phyloP scores from a whole-genome alignment of 2,329 filamentous ascomycete genomes.

The Daldinia sp. region DNA sequence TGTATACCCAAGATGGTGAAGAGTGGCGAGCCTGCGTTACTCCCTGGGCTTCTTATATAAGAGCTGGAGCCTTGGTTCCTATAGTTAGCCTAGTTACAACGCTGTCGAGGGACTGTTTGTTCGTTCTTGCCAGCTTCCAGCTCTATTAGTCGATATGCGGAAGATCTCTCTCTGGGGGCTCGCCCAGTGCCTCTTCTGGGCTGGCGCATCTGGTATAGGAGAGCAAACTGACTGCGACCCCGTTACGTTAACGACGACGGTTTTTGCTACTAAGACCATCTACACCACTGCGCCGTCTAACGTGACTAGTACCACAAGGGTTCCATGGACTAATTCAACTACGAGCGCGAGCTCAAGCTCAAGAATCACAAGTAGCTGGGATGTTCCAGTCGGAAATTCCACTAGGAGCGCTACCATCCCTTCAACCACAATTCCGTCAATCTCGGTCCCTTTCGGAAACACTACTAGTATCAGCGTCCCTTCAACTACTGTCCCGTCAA shows the following conservation, averaged over 20 bases:
- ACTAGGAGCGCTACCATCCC: neutral
- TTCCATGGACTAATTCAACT: constrained; percentile 12
- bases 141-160: constrained; percentile 32
- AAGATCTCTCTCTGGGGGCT: constrained; percentile 32
- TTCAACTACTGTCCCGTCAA: constrained; percentile 22
- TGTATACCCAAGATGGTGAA: constrained; percentile 5
- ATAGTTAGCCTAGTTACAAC: constrained; percentile 17
- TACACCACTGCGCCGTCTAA: constrained; percentile 36
- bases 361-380: constrained; percentile 9
- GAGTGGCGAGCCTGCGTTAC: constrained; percentile 13
- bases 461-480: constrained; percentile 13
- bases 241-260: constrained; percentile 38
- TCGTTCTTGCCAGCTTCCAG: constrained; percentile 14
- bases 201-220: constrained; percentile 30
- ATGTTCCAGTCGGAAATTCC: neutral
- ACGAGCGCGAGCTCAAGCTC: constrained; percentile 8
- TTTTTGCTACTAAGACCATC: constrained; percentile 41
- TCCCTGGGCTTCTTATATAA: constrained; percentile 20
- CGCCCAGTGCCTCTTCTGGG: constrained; percentile 34
- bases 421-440: neutral
- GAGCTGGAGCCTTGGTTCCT: constrained; percentile 8
- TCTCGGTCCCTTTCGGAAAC: constrained; percentile 4
- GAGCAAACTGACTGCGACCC: constrained; percentile 32
- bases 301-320: constrained; percentile 16
- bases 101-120: neutral